Percentiles rank a stretch among this genome's conserved stretches.
These are phyloP conservation scores for Vitis vinifera DNA, from an alignment of 164 flowering plant genomes.

Conservation along the genomic window DNA sequence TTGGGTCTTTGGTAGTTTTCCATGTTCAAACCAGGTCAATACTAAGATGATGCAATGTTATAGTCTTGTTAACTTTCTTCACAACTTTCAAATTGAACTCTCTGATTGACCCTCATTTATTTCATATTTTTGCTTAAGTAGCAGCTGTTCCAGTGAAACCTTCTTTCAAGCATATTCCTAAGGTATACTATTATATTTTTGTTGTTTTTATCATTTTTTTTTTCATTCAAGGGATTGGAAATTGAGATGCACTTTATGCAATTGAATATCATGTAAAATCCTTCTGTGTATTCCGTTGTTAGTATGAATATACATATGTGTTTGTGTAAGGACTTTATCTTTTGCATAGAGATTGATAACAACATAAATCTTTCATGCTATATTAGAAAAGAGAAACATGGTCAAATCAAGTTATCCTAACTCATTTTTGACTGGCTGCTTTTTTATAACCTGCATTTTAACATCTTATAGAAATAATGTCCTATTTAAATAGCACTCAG, in stretches of 20 bases:
- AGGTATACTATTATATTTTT: constrained; percentile 46
- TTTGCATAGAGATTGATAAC: too few relatives aligned
- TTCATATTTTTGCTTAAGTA: constrained; percentile 1
- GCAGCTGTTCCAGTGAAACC: constrained; percentile 58
- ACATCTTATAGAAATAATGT: too few relatives aligned
- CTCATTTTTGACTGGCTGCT: too few relatives aligned
- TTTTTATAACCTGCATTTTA: too few relatives aligned
- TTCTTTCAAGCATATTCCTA: constrained; percentile 88
- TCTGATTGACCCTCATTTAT: not conserved
- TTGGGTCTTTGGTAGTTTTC: not conserved
- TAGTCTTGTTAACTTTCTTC: not conserved
- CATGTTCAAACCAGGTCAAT: not conserved
- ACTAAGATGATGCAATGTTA: not conserved
- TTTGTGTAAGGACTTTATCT: too few relatives aligned
- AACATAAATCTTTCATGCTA: too few relatives aligned
- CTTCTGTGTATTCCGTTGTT: too few relatives aligned
- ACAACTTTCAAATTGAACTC: not conserved
- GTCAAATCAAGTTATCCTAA: too few relatives aligned
- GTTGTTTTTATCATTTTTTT: constrained; percentile 1
- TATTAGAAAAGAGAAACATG: too few relatives aligned
- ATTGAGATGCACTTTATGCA: not conserved
- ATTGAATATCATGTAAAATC: not conserved
- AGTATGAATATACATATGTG: too few relatives aligned
- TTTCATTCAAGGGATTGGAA: too few relatives aligned
- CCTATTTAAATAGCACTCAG: too few relatives aligned